Evolutionary conservation across 2,329 filamentous ascomycete genomes (phyloP), one percentile per base, ranked within the genome.

Genomic region (Bimuria novae-zelandiae): DNA sequence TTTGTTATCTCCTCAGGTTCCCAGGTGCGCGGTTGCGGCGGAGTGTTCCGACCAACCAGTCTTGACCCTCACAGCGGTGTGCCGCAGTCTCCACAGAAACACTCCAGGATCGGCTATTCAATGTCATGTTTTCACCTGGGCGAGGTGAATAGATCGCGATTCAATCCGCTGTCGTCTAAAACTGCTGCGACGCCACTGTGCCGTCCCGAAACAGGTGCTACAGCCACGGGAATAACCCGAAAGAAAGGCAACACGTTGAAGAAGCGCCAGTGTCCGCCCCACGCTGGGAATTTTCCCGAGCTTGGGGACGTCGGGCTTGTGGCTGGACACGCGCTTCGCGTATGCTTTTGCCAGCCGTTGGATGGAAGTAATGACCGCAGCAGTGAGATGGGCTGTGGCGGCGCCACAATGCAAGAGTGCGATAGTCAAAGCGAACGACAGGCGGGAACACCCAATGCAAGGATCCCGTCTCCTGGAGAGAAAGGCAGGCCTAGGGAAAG

Each of bases 301-400:
- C 8, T 37, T 25, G 33, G 16, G 17, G 11, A 29, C 27, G 21
- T 56, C 4, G 56, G 57, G 16, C 42, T 37, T 7, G 14, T 36
- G 19, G 50, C 64, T 16, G 68, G 62, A 3, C 63, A 68, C 41
- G 49, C 57, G 11, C 37, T 74, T 45, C 57, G 69, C 5, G 56
- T 69, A 7, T 73, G 69, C 59, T 73, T 74, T 51, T 73, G 71
- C 45, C 69, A 73, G 49, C 70, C 70, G 22, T 65, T 64, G 27
- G 71, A 71, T 51, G 64, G 59, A 23, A 62, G 54, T 17, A 62
- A 60, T 12, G 54, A 50, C 25, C 19, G 25, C 3, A 54, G 51
- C 16, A 17, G 25, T 32, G 42, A 33, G 4, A 21, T 5, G n/a
- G 42, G 12, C 1, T 50, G 51, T 40, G 29, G 36, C 16, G 37